Percentiles rank a stretch among this genome's conserved stretches.
Evolutionary conservation across 2,329 filamentous ascomycete species (phyloP).

Genomic region (Epichloe elymi): DNA sequence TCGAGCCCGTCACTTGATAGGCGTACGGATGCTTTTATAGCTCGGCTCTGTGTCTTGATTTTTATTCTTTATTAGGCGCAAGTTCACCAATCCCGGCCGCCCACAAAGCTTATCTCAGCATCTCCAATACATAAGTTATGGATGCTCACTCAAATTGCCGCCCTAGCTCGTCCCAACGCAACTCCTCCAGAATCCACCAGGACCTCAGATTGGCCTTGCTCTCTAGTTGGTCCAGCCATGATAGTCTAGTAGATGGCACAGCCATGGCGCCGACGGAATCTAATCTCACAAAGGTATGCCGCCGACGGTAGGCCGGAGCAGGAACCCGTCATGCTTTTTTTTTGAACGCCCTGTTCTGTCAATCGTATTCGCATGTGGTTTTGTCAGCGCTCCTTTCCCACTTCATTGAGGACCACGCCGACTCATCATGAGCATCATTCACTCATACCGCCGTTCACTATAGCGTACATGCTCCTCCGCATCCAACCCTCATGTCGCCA

Average conservation of each 20-base stretch:
- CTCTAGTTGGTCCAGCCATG: constrained; percentile 21
- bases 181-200: constrained; percentile 35
- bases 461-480: constrained; percentile 10
- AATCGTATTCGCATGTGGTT: neutral
- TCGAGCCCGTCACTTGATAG: neutral
- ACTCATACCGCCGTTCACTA: neutral
- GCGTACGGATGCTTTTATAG: too few relatives aligned
- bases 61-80: neutral
- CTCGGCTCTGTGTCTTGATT: too few relatives aligned
- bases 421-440: neutral
- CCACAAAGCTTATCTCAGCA: neutral
- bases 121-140: constrained; percentile 22
- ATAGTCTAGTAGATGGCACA: constrained; percentile 17
- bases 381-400: neutral
- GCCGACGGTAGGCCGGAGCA: neutral
- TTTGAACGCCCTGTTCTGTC: neutral
- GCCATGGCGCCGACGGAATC: constrained; percentile 18
- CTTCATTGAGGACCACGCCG: neutral
- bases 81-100: neutral
- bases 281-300: constrained; percentile 22
- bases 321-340: neutral
- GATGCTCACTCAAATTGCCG: constrained; percentile 39
- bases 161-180: constrained; percentile 29
- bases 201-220: constrained; percentile 31
- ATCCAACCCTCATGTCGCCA: constrained; percentile 40